Base-by-base conservation (phyloP, 805 yeast genomes). In the Kuraishia capsulata region DNA sequence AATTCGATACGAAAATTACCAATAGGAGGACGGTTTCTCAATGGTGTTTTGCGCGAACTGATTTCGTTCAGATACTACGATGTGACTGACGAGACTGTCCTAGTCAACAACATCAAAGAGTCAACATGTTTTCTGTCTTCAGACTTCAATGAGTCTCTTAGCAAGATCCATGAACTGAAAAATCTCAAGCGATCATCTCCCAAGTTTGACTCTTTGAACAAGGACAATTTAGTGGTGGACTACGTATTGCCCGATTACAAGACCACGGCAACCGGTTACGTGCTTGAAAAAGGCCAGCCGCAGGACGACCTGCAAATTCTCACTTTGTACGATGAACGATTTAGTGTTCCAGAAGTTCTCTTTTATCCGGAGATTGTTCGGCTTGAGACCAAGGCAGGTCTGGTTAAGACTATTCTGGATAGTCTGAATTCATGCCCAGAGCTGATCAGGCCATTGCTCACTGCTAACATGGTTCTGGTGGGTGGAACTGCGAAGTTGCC, bases 61-160 rank as follows among this genome's bases (percentile, higher is more conserved):
- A 74, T 90, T 10, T 86, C 96, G 2, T 92, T 83, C 53, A 68
- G 97, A 39, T 92, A 92, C 62, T 92, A 89, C 56, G 90, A 92
- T 52, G 88, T 92, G 47, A 78, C 86, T 53, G 96, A 92, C 43
- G 99, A 94, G 57, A 81, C 95, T 0, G 65, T 83, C 2, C 61
- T 92, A 35, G 79, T 92, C 36, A 86, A 88, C 52, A 78, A 82
- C 35, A 83, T 94, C 46, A 92, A 92, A 52, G 96, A 89, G 52
- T 65, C 72, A 42, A 63, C 90, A 28, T 71, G 85, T 56, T 78
- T 74, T 64, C 74, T 85, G n/a, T 76, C 90, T 0, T 44, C 48
- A 17, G 75, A 83, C 48, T 85, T 77, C 49, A 52, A 56, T 29
- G 41, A 37, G 3, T 45, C 54, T 1, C 40, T 59, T 20, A 41